Conservation (phyloP, 164 flowering plant genomes). For the Nelumbo lutea region DNA sequence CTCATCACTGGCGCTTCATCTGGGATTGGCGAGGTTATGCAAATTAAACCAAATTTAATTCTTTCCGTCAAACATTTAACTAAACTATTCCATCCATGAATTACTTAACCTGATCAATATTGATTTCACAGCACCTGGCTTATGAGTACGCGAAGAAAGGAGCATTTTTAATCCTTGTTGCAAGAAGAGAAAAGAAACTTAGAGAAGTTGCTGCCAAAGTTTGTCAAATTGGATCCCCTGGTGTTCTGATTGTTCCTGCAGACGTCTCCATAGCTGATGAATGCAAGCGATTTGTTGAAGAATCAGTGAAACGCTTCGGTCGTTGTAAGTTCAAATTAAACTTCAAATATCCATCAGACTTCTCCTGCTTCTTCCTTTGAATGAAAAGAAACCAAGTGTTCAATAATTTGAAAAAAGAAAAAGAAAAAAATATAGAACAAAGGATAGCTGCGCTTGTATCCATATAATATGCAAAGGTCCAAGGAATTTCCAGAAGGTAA, state of each 20-base stretch:
- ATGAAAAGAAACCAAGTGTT: too few species aligned
- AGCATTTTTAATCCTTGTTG: conserved; percentile 69
- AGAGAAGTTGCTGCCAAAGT: conserved; percentile 64
- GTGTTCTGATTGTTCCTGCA: conserved; percentile 72
- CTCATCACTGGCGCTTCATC: neutral
- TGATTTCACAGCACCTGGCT: conserved; percentile 63
- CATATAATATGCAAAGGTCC: too few species aligned
- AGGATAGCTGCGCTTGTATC: too few species aligned
- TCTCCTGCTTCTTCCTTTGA: too few species aligned
- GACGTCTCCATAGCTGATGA: conserved; percentile 95
- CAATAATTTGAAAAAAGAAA: too few species aligned
- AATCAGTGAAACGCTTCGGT: conserved; percentile 53
- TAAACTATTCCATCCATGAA: too few species aligned
- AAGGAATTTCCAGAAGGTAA: too few species aligned
- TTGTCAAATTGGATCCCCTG: conserved; percentile 54
- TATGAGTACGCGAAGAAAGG: conserved; percentile 85
- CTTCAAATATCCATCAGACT: too few species aligned
- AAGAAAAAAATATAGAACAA: too few species aligned
- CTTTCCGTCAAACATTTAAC: too few species aligned
- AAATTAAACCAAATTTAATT: too few species aligned
- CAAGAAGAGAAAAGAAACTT: conserved; percentile 68
- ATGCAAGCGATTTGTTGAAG: conserved; percentile 67
- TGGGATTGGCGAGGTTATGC: neutral
- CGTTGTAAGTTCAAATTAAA: conserved; percentile 38
- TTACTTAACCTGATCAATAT: neutral